phyloP scores from a whole-genome alignment of 2,329 filamentous ascomycete genomes.

The Beauveria bassiana region DNA sequence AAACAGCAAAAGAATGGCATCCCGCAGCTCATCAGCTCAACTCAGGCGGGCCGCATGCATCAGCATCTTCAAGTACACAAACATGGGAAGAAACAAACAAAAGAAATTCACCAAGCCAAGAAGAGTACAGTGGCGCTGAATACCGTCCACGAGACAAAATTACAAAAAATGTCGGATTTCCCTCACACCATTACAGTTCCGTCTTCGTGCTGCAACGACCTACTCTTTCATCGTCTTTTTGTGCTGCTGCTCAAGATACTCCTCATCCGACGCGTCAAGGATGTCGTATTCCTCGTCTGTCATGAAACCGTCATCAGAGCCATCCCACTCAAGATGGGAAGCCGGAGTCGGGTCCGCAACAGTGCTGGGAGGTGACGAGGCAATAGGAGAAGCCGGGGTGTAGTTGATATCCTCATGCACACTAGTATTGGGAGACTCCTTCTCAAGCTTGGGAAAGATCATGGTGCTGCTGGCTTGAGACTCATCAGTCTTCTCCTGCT shows the following conservation, averaged over 20 bases:
- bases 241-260: constrained; percentile 55
- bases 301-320: constrained; percentile 69
- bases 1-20: constrained; percentile 8
- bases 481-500: constrained; percentile 20
- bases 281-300: constrained; percentile 99
- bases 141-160: background rate
- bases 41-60: background rate
- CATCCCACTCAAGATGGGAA: constrained; percentile 46
- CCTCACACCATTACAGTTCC: background rate
- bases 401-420: constrained; percentile 55
- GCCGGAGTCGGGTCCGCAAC: constrained; percentile 38
- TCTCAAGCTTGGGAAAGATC: constrained; percentile 95
- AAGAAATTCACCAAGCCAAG: background rate
- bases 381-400: constrained; percentile 20
- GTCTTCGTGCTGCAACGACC: constrained; percentile 6
- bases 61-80: background rate
- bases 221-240: constrained; percentile 32
- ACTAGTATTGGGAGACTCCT: constrained; percentile 79
- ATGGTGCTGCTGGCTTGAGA: constrained; percentile 52
- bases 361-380: constrained; percentile 29
- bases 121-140: constrained; percentile 4
- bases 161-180: background rate
- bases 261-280: constrained; percentile 88
- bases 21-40: background rate
- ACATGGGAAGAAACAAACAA: background rate